phyloP scores from a whole-genome alignment of 805 yeast genomes.

The Lipomyces sp. region DNA sequence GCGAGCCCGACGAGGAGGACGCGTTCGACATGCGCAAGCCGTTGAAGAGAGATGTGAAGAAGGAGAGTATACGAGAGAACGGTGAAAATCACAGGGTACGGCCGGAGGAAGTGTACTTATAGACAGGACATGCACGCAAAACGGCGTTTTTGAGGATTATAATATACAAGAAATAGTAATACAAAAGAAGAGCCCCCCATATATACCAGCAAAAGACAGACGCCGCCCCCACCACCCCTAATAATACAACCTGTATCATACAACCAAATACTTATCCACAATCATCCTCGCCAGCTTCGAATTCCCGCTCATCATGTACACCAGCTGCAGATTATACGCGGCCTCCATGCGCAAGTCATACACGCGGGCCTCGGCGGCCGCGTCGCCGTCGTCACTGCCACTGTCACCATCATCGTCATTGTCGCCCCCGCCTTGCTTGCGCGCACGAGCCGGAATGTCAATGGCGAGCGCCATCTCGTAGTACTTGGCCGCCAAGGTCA shows the following conservation, averaged over 20 bases:
- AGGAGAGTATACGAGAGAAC: constrained; percentile 33
- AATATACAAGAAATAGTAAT: not conserved
- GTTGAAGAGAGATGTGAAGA: constrained; percentile 36
- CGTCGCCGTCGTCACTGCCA: constrained; percentile 38
- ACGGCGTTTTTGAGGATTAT: not conserved
- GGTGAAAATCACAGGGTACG: constrained; percentile 30
- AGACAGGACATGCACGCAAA: not conserved
- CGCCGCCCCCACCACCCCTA: not conserved
- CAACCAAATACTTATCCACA: constrained; percentile 57
- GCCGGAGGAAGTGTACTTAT: constrained; percentile 29
- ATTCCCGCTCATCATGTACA: constrained; percentile 76
- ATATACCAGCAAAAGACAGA: not conserved
- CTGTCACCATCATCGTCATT: not conserved
- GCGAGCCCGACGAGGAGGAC: constrained; percentile 57
- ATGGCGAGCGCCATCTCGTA: constrained; percentile 63
- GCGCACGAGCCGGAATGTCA: not conserved
- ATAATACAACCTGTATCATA: not conserved
- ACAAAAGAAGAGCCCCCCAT: not conserved
- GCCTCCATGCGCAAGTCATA: constrained; percentile 70
- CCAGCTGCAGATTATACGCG: constrained; percentile 76
- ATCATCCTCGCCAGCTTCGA: constrained; percentile 57
- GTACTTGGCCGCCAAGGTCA: constrained; percentile 66
- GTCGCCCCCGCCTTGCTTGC: not conserved
- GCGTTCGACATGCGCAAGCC: constrained; percentile 60
- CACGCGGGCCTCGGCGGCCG: constrained; percentile 39